These are phyloP conservation scores for Leccinum fallax DNA, from an alignment of 1,284 basidiomycete genomes.

Conservation along the genomic window DNA sequence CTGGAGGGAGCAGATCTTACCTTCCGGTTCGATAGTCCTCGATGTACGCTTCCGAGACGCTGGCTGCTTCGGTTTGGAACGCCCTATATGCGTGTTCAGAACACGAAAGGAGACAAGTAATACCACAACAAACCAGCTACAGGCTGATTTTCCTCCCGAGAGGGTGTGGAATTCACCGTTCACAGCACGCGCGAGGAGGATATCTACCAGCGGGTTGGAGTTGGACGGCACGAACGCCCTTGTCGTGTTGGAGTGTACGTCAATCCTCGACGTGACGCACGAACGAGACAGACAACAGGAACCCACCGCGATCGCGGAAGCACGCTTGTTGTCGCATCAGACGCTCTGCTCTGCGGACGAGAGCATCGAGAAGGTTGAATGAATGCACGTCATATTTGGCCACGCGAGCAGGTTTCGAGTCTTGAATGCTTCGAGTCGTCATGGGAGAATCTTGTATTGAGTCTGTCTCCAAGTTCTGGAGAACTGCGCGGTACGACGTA, in stretches of 20 bases:
- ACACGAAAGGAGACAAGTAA: background rate
- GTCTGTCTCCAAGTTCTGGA: too few relatives aligned
- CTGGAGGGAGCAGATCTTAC: constrained; percentile 4
- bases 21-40: constrained; percentile 1
- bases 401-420: too few relatives aligned
- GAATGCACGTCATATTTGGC: background rate
- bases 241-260: constrained; percentile 16
- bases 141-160: background rate
- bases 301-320: constrained; percentile 67
- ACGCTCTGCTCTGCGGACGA: constrained; percentile 49
- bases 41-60: constrained; percentile 17
- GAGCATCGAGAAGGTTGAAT: background rate
- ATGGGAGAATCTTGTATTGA: too few relatives aligned
- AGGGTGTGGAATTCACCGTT: constrained; percentile 38
- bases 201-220: constrained; percentile 39
- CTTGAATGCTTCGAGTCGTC: too few relatives aligned
- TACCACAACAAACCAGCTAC: constrained; percentile 18
- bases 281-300: constrained; percentile 27
- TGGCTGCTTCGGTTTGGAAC: constrained; percentile 13
- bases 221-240: constrained; percentile 43
- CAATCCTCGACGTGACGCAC: background rate
- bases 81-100: constrained; percentile 15
- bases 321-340: constrained; percentile 57
- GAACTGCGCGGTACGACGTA: too few relatives aligned
- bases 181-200: constrained; percentile 43